Conservation (phyloP, 331 rosid genomes). For the Malus hybrid region DNA sequence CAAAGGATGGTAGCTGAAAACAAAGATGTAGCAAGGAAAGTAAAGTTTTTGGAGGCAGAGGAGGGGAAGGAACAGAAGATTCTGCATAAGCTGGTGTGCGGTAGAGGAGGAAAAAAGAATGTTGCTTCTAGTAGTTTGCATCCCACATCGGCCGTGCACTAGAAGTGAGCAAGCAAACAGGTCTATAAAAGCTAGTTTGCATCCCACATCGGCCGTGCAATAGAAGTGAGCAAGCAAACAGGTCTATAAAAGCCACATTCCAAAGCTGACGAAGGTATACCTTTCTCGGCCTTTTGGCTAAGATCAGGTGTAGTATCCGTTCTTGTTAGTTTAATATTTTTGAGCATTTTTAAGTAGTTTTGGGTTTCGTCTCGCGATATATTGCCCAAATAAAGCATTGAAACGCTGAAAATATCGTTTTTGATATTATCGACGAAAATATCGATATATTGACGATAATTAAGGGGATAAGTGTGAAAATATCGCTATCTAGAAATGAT, state of each 20-base stretch:
- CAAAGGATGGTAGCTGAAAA: slow-evolving; percentile 27
- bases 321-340: neutral
- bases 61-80: slow-evolving; percentile 29
- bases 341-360: too few relatives aligned
- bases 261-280: accelerated
- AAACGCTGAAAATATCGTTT: too few relatives aligned
- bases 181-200: neutral
- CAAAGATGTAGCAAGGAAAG: slow-evolving; percentile 47
- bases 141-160: neutral
- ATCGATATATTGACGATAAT: too few relatives aligned
- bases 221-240: too few relatives aligned
- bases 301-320: neutral
- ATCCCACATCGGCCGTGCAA: too few relatives aligned
- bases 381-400: too few relatives aligned
- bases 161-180: too few relatives aligned
- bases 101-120: slow-evolving; percentile 27
- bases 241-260: neutral
- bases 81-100: slow-evolving; percentile 27
- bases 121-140: neutral
- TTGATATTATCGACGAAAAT: too few relatives aligned
- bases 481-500: too few relatives aligned
- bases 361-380: too few relatives aligned
- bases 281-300: slow-evolving; percentile 14
- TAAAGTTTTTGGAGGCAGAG: neutral
- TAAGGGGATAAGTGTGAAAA: too few relatives aligned